Conservation (phyloP, 176 grass and related monocot species). For the Oropetium thomaeum region DNA sequence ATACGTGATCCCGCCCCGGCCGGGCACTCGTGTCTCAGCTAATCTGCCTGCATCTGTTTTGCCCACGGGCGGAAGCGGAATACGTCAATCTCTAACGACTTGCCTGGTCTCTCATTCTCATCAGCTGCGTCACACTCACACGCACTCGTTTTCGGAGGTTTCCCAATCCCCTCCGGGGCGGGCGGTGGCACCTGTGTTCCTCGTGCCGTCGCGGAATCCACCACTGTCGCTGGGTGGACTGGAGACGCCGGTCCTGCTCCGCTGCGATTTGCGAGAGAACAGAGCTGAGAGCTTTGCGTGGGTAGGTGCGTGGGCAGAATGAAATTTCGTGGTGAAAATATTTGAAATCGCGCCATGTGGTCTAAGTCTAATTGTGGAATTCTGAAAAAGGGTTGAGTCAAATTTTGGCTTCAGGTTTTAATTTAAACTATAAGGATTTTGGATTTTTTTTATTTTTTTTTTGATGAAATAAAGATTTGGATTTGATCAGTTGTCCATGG, state of each 20-base stretch:
- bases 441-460: too few species aligned
- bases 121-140: background rate
- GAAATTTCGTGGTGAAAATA: background rate
- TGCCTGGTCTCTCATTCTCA: background rate
- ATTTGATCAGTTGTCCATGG: background rate
- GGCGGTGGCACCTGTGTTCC: background rate
- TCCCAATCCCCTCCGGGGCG: too few species aligned
- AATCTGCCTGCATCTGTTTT: background rate
- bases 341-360: background rate
- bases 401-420: background rate
- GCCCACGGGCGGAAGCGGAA: background rate
- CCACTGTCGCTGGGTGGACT: too few species aligned
- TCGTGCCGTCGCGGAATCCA: background rate
- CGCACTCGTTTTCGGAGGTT: background rate
- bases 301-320: background rate
- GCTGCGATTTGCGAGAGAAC: too few species aligned
- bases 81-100: background rate
- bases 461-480: too few species aligned
- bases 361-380: constrained; percentile 4
- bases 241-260: constrained; percentile 26
- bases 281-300: background rate
- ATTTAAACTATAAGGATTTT: background rate
- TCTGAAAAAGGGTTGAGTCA: background rate
- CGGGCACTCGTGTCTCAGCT: background rate
- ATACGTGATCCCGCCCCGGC: background rate